These are phyloP conservation scores for Platanthera zijinensis DNA, from an alignment of 106 monocot species.

Conservation along the genomic window DNA sequence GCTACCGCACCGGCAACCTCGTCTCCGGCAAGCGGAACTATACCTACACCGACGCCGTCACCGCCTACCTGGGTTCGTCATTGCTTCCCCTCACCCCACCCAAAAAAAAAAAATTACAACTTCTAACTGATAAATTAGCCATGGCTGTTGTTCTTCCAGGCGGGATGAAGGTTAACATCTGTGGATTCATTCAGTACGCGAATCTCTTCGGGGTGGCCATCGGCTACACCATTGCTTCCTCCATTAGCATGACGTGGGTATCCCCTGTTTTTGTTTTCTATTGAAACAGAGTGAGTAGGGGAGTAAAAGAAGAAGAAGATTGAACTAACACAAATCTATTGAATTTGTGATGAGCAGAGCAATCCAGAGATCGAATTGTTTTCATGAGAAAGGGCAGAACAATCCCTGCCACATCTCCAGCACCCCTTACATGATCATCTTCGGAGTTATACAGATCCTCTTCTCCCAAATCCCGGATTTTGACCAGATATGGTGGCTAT, in stretches of 20 bases:
- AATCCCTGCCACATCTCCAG: constrained; percentile 35
- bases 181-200: constrained; percentile 50
- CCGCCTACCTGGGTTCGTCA: constrained; percentile 18
- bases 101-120: not conserved
- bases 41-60: constrained; percentile 57
- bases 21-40: constrained; percentile 57
- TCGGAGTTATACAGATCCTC: constrained; percentile 33
- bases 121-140: not conserved
- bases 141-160: constrained; percentile 16
- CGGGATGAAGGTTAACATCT: constrained; percentile 47
- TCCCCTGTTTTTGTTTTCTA: not conserved
- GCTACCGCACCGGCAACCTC: constrained; percentile 46
- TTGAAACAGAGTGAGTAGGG: not conserved
- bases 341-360: constrained; percentile 24
- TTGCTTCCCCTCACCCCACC: no score
- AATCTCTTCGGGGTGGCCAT: constrained; percentile 57
- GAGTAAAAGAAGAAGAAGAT: not conserved
- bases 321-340: not conserved
- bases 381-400: constrained; percentile 41
- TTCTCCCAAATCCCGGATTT: constrained; percentile 59
- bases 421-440: constrained; percentile 45
- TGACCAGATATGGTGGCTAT: constrained; percentile 58
- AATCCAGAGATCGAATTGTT: constrained; percentile 39
- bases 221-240: constrained; percentile 71
- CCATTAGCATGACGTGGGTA: constrained; percentile 67